Evolutionary conservation across 1,284 basidiomycete genomes (phyloP).

Genomic region (Omphalotus olearius): DNA sequence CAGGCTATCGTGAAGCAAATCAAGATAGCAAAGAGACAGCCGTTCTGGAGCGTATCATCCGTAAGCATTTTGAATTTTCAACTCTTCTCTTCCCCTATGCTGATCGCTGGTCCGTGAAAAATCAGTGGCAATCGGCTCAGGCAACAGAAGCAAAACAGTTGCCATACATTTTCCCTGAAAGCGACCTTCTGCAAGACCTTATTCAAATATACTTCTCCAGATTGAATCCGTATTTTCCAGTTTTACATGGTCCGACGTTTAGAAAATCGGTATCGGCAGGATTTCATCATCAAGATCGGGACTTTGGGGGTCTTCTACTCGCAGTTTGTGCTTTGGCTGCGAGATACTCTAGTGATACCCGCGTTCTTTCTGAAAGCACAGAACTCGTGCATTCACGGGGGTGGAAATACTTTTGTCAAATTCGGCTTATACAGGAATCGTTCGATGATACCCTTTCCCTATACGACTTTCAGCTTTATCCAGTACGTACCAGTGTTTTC

Average conservation of each 20-base stretch:
- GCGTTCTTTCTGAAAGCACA: conserved; percentile 39
- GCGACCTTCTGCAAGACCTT: conserved; percentile 47
- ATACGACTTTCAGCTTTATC: conserved; percentile 51
- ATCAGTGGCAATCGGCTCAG: conserved; percentile 26
- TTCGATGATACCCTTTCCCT: conserved; percentile 44
- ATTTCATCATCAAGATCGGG: conserved; percentile 45
- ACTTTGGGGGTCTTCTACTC: conserved; percentile 60
- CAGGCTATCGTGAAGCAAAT: conserved; percentile 3
- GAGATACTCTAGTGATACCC: conserved; percentile 53
- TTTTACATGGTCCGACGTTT: conserved; percentile 66
- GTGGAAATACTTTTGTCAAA: conserved; percentile 54
- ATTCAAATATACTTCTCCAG: conserved; percentile 58
- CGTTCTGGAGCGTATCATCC: conserved; percentile 19
- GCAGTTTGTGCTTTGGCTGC: conserved; percentile 62
- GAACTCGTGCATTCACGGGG: conserved; percentile 41
- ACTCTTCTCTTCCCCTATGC: neutral
- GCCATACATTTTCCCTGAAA: conserved; percentile 36
- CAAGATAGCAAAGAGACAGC: conserved; percentile 10
- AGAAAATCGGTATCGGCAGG: conserved; percentile 43
- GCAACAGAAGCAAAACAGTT: conserved; percentile 5
- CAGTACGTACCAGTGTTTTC: conserved; percentile 16
- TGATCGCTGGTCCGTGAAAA: neutral
- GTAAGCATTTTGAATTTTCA: conserved; percentile 1
- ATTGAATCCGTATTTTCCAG: conserved; percentile 47
- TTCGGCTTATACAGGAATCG: conserved; percentile 39